These are phyloP conservation scores for Phytophthora macrochlamydospora DNA, from an alignment of 352 stramenopile genomes.

Conservation along the genomic window DNA sequence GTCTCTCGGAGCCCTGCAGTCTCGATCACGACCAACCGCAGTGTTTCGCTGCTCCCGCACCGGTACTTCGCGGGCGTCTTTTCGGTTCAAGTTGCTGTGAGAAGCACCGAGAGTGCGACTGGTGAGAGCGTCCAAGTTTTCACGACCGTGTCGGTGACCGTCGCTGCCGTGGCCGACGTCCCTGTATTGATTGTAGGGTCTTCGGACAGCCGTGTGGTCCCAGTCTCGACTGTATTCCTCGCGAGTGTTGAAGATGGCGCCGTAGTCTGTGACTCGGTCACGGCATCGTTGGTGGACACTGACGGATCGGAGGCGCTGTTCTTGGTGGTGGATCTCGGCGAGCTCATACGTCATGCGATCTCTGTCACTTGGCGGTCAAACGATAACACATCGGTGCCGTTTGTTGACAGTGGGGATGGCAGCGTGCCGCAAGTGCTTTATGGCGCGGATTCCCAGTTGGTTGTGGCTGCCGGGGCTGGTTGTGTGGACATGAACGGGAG, in stretches of 20 bases:
- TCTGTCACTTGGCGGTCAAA: constrained; percentile 22
- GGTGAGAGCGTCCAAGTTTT: too few relatives aligned
- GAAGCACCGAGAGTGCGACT: too few relatives aligned
- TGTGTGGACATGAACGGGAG: constrained; percentile 22
- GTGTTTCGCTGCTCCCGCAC: too few relatives aligned
- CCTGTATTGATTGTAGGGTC: too few relatives aligned
- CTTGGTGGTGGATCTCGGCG: constrained; percentile 33
- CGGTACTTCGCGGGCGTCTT: too few relatives aligned
- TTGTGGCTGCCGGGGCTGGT: constrained; percentile 12
- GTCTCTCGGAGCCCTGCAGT: too few relatives aligned
- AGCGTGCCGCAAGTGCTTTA: constrained; percentile 13
- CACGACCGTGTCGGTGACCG: too few relatives aligned
- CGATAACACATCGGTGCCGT: constrained; percentile 7
- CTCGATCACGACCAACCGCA: too few relatives aligned
- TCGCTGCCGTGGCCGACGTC: too few relatives aligned
- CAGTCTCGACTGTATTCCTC: neutral
- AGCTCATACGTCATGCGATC: constrained; percentile 17
- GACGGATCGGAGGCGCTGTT: constrained; percentile 44
- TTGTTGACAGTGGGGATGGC: constrained; percentile 15
- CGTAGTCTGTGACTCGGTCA: constrained; percentile 24
- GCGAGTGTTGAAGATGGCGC: constrained; percentile 32
- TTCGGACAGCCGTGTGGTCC: too few relatives aligned
- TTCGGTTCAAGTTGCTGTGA: too few relatives aligned
- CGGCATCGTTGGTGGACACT: constrained; percentile 36
- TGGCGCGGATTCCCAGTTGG: constrained; percentile 1